Evolutionary conservation across 2,329 filamentous ascomycete genomes (phyloP).

Genomic region (Furcasterigmium sp.): DNA sequence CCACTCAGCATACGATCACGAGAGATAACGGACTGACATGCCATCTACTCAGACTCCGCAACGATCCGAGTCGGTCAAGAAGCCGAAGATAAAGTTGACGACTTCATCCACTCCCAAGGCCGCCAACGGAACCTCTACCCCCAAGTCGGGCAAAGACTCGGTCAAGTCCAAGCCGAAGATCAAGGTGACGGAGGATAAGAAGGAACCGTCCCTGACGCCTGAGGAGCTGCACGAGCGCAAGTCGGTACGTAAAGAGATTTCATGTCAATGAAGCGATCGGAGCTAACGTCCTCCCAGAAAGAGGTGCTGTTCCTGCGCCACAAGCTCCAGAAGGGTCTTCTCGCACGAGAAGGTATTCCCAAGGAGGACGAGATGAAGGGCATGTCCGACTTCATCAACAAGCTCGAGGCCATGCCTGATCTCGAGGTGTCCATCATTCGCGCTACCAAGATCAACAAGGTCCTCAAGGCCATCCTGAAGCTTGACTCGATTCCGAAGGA

Average conservation of each 20-base stretch:
- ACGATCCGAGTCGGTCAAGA: conserved; percentile 58
- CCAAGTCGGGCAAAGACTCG: conserved; percentile 52
- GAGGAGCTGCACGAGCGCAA: conserved; percentile 56
- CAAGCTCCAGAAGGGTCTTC: conserved; percentile 88
- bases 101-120: conserved; percentile 64
- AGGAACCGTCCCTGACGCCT: conserved; percentile 52
- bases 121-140: conserved; percentile 53
- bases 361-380: conserved; percentile 77
- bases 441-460: conserved; percentile 96
- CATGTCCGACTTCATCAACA: conserved; percentile 72
- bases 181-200: conserved; percentile 46
- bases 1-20: conserved; percentile 50
- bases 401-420: conserved; percentile 74
- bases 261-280: neutral
- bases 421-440: conserved; percentile 87
- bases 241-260: conserved; percentile 37
- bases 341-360: conserved; percentile 79
- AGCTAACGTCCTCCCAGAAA: conserved; percentile 43
- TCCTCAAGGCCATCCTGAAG: conserved; percentile 91
- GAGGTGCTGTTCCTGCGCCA: conserved; percentile 91
- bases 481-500: conserved; percentile 80
- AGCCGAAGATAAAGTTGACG: conserved; percentile 62
- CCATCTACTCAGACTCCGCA: conserved; percentile 41
- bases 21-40: conserved; percentile 4
- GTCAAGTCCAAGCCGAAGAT: conserved; percentile 52